Evolutionary conservation across 768 basidiomycete genomes (phyloP), one percentile per base, ranked within the genome.

Genomic region (Mycena chlorophos): DNA sequence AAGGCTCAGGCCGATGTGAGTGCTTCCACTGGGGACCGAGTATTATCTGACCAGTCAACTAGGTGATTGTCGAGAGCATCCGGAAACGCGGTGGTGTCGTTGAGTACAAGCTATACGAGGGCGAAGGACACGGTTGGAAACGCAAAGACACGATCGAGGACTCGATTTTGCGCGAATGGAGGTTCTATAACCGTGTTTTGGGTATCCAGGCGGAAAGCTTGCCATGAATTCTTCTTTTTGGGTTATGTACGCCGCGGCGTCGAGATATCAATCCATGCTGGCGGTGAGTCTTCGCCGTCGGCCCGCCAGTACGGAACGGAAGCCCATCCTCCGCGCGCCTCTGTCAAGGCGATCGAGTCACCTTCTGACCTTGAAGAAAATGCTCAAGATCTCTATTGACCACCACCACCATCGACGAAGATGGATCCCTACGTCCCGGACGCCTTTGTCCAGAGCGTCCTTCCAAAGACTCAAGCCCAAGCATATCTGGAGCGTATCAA

Each of bases 51-150:
- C 13, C 40, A 22, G 22, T 16, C 8, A 42, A 22, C n/a, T 19
- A 61, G 60, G 54, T 19, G 13, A 87, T 89, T 48, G 78, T 82
- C 34, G 72, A 82, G 14, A 76, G 69, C 52, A 80, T 88, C 58
- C 70, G 75, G 50, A 70, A 74, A 49, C 71, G 74, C 0, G 77
- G 78, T 2, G 85, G 84, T 0, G 63, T 73, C 12, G 80, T 85
- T 20, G 81, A 87, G 62, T 83, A 85, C 57, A 75, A 83, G 56
- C 60, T 82, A 0, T 87, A 86, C 65, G 71, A 78, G 14, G 86
- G 85, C 19, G 86, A 88, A 69, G 85, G 85, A 2, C 85, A 87
- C 65, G 85, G 86, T 0, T 86, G 80, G 78, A 71, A 82, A 45
- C 78, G 77, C 57, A 80, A 76, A 23, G 75, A 79, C 51, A 85